Evolutionary conservation across 2,329 filamentous ascomycete genomes (phyloP), one percentile per base, ranked within the genome.

Genomic region (Cyanodermella asteris): DNA sequence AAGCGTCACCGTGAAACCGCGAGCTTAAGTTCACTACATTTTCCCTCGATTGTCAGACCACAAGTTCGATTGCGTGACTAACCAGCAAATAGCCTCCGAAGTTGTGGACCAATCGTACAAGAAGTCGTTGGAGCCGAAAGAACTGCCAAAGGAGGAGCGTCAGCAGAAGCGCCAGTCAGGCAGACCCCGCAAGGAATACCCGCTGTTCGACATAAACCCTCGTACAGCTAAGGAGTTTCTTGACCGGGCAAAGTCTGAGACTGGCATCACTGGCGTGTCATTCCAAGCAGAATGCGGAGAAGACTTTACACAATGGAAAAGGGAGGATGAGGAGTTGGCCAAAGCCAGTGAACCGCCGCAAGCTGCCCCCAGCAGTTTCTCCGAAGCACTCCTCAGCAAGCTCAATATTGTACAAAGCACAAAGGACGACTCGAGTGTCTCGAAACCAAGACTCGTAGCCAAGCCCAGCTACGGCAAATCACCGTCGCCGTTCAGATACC

Each of bases 211-310:
- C 20, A 28, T 33, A 7, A 35, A 35, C 18, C 33, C 31, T 13
- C 25, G 20, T 20, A 19, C 34, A 12, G 33, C 30, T 5, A 29
- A 27, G 21, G 28, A 28, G n/a, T 34, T 28, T 21, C 29, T 35
- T 19, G 23, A 18, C 18, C 31, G 36, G 20, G 28, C 39, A 9
- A 41, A 43, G 24, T 33, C 39, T 23, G 37, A 38, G 12, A 39
- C 39, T 13, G 37, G 37, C 13, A 17, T 32, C n/a, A 31, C 31
- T 17, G 24, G 16, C 18, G 36, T 35, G 9, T 31, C 31, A 6
- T 38, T 39, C 18, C 28, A n/a, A 28, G 10, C 37, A 39, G 13
- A 24, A 36, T 12, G 24, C 27, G 21, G 35, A 36, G 34, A 40
- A 31, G 25, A 38, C 34, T 21, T 34, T 34, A 21, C 33, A 28